These are phyloP conservation scores for Medicago ruthenica DNA, from an alignment of 306 rosid genomes.

Conservation along the genomic window DNA sequence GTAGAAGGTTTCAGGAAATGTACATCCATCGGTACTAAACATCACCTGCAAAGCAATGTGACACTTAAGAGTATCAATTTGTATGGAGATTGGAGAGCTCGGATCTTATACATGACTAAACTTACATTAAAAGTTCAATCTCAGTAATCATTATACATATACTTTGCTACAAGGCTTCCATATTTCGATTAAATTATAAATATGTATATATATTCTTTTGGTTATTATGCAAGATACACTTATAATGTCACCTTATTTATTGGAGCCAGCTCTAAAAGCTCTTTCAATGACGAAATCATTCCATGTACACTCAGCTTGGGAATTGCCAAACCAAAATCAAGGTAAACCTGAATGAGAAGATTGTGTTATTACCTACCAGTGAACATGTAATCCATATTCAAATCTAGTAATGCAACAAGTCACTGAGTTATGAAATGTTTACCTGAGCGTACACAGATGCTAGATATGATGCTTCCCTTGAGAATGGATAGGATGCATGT, in stretches of 20 bases:
- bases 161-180: too few species aligned
- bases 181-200: too few species aligned
- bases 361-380: conserved; percentile 14
- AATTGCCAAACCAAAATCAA: conserved; percentile 88
- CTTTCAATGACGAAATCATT: conserved; percentile 84
- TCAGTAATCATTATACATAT: too few species aligned
- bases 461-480: conserved; percentile 90
- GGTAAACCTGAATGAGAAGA: conserved; percentile 68
- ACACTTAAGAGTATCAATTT: too few species aligned
- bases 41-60: conserved; percentile 79
- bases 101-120: too few species aligned
- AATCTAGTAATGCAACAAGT: conserved; percentile 12
- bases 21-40: conserved; percentile 88
- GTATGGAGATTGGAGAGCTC: too few species aligned
- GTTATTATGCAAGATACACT: not conserved
- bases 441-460: conserved; percentile 91
- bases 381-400: conserved; percentile 36
- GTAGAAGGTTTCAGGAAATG: conserved; percentile 87
- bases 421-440: conserved; percentile 34
- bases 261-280: conserved; percentile 88
- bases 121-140: too few species aligned
- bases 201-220: not conserved
- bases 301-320: conserved; percentile 95
- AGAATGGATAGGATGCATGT: conserved; percentile 92
- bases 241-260: conserved; percentile 68